Evolutionary conservation across 805 yeast genomes (phyloP), one percentile per base, ranked within the genome.

Genomic region (Novakomyces olei): DNA sequence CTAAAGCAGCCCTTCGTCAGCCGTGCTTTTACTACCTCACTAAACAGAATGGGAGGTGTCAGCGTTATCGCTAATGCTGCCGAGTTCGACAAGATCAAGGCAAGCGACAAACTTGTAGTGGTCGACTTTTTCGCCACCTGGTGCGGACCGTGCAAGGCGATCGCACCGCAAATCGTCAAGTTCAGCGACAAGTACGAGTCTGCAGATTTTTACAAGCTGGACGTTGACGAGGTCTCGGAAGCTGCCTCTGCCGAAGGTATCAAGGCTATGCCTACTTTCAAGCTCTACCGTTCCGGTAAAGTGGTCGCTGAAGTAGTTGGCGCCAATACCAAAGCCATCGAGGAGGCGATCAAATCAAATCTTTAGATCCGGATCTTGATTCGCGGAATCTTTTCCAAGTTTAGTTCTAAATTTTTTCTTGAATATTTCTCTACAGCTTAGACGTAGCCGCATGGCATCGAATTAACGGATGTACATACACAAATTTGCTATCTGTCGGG

Each of bases 111-210:
- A 46, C 63, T 80, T 50, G 83, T 80, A 44, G 83, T 88, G 45
- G 79, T 88, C 44, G 96, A 88, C 63, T 88, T 85, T 63, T 83
- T 69, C 51, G 96, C 96, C 47, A 71, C 83, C 39, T 88, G 96
- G 95, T 85, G 98, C 59, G 95, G 95, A 45, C 96, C 98, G 40
- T 85, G 98, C 66, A 88, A 85, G 67, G 78, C 78, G 71, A 75
- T 88, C 58, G 83, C 94, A 35, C 98, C 98, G 46, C 61, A 79
- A 60, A 60, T 85, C 45, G 92, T 83, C 51, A 74, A 75, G 55
- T 73, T 83, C 49, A 61, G 81, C 27, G 54, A 56, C 30, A 68
- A 72, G 54, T 52, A 51, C 44, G 46, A 55, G 41, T 51, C 51
- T 30, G 56, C 60, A 34, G 67, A 63, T 45, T 85, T 88, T 67